A percentile compares a stretch with the other conserved stretches of the same genome.
phyloP scores from a whole-genome alignment of 164 flowering plant genomes.

The Annona squamosa region DNA sequence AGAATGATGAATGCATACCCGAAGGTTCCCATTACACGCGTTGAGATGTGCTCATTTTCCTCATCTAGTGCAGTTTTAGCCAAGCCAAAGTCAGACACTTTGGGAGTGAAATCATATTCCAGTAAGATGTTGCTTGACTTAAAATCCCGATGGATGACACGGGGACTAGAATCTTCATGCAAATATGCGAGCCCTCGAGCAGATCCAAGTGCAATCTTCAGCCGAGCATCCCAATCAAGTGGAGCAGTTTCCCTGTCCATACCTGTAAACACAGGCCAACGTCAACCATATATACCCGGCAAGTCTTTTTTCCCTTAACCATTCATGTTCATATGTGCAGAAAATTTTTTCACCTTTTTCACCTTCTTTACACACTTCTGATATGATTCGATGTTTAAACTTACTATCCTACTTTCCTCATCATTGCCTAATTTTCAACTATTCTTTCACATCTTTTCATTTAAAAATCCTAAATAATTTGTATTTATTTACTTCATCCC shows the following conservation, averaged over 20 bases:
- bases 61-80: conserved; percentile 80
- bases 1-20: conserved; percentile 35
- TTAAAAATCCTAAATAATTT: no score
- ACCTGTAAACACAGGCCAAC: conserved; percentile 26
- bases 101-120: conserved; percentile 89
- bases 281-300: no score
- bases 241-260: conserved; percentile 47
- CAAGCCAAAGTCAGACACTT: conserved; percentile 96
- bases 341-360: no score
- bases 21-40: conserved; percentile 86
- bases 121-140: conserved; percentile 89
- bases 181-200: conserved; percentile 98
- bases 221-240: conserved; percentile 92
- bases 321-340: no score
- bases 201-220: conserved; percentile 96
- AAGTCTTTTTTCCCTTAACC: no score
- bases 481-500: no score
- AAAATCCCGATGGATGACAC: conserved; percentile 95
- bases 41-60: conserved; percentile 63
- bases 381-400: no score
- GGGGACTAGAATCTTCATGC: conserved; percentile 98
- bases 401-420: no score
- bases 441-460: no score
- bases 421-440: no score
- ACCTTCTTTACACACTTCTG: no score